These are phyloP conservation scores for Tuber microsphaerosporum DNA, from an alignment of 495 filamentous ascomycete genomes.

Conservation along the genomic window DNA sequence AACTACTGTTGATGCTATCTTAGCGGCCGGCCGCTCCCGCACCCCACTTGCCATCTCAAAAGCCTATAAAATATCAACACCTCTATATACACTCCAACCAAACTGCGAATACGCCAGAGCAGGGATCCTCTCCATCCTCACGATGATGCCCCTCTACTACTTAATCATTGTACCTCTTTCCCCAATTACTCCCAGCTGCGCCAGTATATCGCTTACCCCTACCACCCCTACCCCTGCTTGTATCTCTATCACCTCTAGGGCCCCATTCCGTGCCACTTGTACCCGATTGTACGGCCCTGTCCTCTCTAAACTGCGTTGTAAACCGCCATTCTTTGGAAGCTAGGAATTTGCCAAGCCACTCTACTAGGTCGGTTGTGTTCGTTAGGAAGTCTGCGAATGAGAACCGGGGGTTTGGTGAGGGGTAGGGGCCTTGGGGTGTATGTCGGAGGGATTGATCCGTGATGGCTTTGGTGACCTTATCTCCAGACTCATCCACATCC, in stretches of 20 bases:
- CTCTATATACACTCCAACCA: not conserved
- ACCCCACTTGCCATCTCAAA: not conserved
- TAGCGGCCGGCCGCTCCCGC: not conserved
- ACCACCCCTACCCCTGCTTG: not conserved
- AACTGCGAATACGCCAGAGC: not conserved
- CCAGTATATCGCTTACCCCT: not conserved
- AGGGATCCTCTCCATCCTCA: not conserved
- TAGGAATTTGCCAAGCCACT: not conserved
- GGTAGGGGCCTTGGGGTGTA: not conserved
- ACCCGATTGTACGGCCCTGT: not conserved
- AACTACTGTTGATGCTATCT: not conserved
- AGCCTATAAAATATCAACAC: not conserved
- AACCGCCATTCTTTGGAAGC: not conserved
- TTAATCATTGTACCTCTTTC: not conserved
- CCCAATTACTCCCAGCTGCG: not conserved
- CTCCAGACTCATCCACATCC: not conserved
- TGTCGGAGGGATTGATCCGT: not conserved
- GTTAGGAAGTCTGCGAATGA: not conserved
- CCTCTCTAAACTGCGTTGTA: not conserved
- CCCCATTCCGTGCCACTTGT: not conserved
- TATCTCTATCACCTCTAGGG: not conserved
- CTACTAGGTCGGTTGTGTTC: not conserved
- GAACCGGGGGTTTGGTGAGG: not conserved
- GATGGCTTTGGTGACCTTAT: not conserved
- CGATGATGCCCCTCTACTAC: not conserved